These are phyloP conservation scores for Pseudopithomyces maydicus DNA, from an alignment of 2,329 filamentous ascomycete genomes.

Conservation along the genomic window DNA sequence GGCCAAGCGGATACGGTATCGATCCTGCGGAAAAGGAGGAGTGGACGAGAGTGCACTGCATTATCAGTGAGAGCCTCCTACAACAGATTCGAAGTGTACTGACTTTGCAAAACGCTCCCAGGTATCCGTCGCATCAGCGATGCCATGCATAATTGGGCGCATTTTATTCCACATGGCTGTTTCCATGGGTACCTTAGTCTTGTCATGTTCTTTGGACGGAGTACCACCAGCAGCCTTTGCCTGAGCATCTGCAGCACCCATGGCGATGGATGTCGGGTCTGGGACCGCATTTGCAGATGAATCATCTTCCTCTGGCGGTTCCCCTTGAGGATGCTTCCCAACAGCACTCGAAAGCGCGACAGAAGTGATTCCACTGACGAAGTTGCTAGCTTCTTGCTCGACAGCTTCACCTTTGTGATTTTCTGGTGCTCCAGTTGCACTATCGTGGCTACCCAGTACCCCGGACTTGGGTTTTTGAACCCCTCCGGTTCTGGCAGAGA, in stretches of 20 bases:
- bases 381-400: slow-evolving; percentile 80
- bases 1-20: slow-evolving; percentile 53
- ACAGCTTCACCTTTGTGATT: slow-evolving; percentile 83
- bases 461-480: slow-evolving; percentile 78
- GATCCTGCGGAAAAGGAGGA: slow-evolving; percentile 52
- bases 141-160: slow-evolving; percentile 70
- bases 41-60: slow-evolving; percentile 53
- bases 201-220: slow-evolving; percentile 64
- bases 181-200: slow-evolving; percentile 79
- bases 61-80: slow-evolving; percentile 6
- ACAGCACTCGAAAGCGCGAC: slow-evolving; percentile 76
- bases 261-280: slow-evolving; percentile 64
- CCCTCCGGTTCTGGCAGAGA: slow-evolving; percentile 71
- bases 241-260: slow-evolving; percentile 60
- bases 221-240: slow-evolving; percentile 58
- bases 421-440: slow-evolving; percentile 79
- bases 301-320: slow-evolving; percentile 54
- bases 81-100: slow-evolving; percentile 17
- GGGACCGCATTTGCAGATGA: slow-evolving; percentile 60
- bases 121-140: slow-evolving; percentile 64
- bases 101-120: slow-evolving; percentile 69
- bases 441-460: slow-evolving; percentile 75
- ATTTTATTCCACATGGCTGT: slow-evolving; percentile 78
- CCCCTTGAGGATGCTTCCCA: slow-evolving; percentile 74
- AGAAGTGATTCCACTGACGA: slow-evolving; percentile 74